Base-by-base conservation (phyloP, 2,329 filamentous ascomycete genomes). In the Neonectria neomacrospora region DNA sequence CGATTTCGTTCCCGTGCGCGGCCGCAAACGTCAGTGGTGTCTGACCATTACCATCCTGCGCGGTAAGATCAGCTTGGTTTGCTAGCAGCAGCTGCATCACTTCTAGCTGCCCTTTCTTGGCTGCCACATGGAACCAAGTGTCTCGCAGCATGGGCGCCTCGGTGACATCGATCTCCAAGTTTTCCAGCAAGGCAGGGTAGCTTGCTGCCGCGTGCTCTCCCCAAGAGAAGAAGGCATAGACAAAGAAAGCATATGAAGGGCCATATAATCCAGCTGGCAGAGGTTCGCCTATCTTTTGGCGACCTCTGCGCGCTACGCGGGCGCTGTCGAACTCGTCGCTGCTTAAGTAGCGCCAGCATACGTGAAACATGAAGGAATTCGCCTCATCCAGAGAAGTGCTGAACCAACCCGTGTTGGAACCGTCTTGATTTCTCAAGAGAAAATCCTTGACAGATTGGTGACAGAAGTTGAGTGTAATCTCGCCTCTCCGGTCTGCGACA, bases 371-470 rank as follows among this genome's bases (percentile, higher is more conserved):
- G n/a, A 39, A 18, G 3, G 37, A 18, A 18, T 39, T 39, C 7
- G 37, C 37, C 7, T 7, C 37, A 9, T 39, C 37, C 3, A 39
- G 37, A 18, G 37, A n/a, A 10, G 37, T 39, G 7, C 3, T 16
- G 8, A 39, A 39, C 37, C 37, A 39, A 1, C 4, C 37, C 6
- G 37, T 6, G 2, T 10, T 18, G 4, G 37, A 39, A 9, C 5
- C 37, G 7, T 5, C 37, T 34, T 20, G 5, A n/a, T 7, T 10
- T 30, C 2, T 11, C 37, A 41, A 20, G 3, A 48, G 23, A 32
- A 48, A 48, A 3, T 48, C 45, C 28, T 48, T 48, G 3, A 48
- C 45, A 1, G 45, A 48, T n/a, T 48, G 45, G n/a, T 48, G 45
- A 5, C 23, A 48, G n/a, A 48, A 48, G n/a, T 48, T 48, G 26